phyloP scores from a whole-genome alignment of 75 land plant genomes.

The Sequoiadendron giganteum region DNA sequence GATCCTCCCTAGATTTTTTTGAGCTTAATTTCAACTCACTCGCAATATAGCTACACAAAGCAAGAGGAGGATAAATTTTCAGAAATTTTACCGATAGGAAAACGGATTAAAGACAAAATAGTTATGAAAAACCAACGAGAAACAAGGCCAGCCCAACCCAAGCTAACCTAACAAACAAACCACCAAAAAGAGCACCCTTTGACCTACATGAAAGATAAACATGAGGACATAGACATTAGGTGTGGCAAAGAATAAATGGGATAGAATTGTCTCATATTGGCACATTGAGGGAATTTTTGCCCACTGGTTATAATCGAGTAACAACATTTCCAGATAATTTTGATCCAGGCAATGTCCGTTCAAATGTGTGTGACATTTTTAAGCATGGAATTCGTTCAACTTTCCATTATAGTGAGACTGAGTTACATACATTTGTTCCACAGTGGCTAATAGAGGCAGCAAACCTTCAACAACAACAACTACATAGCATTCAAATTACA shows the following conservation, averaged over 20 bases:
- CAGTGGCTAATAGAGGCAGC: slow-evolving; percentile 28
- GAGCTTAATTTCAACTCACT: slow-evolving; percentile 25
- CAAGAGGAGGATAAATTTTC: too few species aligned
- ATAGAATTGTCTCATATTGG: slow-evolving; percentile 15
- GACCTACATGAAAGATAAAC: too few species aligned
- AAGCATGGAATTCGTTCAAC: slow-evolving; percentile 11
- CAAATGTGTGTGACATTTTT: slow-evolving; percentile 8
- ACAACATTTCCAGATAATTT: slow-evolving; percentile 19
- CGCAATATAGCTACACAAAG: slow-evolving; percentile 31
- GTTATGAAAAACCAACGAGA: too few species aligned
- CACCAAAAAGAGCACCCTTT: too few species aligned
- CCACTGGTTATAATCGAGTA: slow-evolving; percentile 11
- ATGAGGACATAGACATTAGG: too few species aligned
- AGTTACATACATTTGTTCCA: slow-evolving; percentile 18
- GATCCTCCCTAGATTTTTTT: slow-evolving; percentile 39
- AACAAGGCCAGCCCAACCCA: too few species aligned
- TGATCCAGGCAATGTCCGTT: slow-evolving; percentile 19
- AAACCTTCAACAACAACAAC: slow-evolving; percentile 19
- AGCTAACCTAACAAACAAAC: too few species aligned
- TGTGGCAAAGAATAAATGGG: too few species aligned
- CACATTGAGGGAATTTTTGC: slow-evolving; percentile 9
- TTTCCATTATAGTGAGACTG: slow-evolving; percentile 17
- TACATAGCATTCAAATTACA: background rate
- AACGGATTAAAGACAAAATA: too few species aligned
- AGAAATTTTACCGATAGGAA: too few species aligned